phyloP scores from a whole-genome alignment of 805 yeast genomes.

The Starmerella apis region DNA sequence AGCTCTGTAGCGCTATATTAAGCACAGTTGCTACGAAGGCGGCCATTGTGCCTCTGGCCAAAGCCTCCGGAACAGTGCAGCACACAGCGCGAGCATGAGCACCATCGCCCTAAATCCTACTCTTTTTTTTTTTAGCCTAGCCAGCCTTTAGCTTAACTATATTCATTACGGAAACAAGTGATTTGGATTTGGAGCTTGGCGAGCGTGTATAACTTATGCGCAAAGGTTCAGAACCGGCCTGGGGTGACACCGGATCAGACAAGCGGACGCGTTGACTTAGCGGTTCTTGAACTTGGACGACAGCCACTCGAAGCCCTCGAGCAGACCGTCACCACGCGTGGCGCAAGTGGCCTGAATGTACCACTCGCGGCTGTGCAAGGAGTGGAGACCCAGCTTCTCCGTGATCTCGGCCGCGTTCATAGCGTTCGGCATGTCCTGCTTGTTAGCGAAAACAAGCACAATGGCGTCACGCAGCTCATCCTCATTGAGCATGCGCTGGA shows the following conservation, averaged over 20 bases:
- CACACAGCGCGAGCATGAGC: background rate
- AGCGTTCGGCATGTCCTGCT: conserved; percentile 97
- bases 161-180: conserved; percentile 9
- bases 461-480: conserved; percentile 96
- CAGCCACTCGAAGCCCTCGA: conserved; percentile 97
- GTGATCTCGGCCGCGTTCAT: conserved; percentile 98
- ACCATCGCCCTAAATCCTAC: background rate
- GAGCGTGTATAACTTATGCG: conserved; percentile 6
- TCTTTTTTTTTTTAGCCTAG: background rate
- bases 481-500: conserved; percentile 96
- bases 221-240: background rate
- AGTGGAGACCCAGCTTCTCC: conserved; percentile 91
- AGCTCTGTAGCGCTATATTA: too few relatives aligned
- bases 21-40: too few relatives aligned
- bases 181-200: conserved; percentile 2
- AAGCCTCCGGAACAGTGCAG: too few relatives aligned
- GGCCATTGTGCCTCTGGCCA: too few relatives aligned
- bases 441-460: conserved; percentile 91
- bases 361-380: conserved; percentile 98
- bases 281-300: conserved; percentile 72
- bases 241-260: background rate
- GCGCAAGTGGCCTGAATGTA: conserved; percentile 98
- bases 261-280: conserved; percentile 17
- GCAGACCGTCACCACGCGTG: conserved; percentile 96
- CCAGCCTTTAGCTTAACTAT: conserved; percentile 8